phyloP scores from a whole-genome alignment of 805 yeast genomes.

The Candida schatavii region DNA sequence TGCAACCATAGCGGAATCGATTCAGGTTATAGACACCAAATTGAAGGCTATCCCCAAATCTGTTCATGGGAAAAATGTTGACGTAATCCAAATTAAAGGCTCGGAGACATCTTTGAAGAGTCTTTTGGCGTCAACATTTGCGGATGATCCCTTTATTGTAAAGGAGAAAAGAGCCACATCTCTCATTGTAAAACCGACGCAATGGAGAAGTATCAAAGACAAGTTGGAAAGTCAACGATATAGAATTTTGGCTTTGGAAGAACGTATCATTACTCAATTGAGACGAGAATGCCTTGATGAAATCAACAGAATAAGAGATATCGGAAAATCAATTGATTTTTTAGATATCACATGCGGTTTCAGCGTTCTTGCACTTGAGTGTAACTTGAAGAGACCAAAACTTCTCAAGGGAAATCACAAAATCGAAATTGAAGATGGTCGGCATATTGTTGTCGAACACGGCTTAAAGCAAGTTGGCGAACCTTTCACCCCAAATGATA shows the following conservation, averaged over 20 bases:
- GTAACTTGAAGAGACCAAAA: conserved; percentile 61
- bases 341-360: conserved; percentile 75
- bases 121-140: conserved; percentile 14
- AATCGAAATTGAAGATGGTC: conserved; percentile 58
- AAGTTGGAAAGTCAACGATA: conserved; percentile 43
- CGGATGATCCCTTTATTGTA: conserved; percentile 25
- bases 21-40: conserved; percentile 26
- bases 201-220: conserved; percentile 56
- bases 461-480: conserved; percentile 51
- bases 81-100: not conserved
- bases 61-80: conserved; percentile 27
- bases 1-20: conserved; percentile 15
- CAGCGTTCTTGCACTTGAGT: conserved; percentile 68
- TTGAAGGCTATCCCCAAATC: conserved; percentile 25
- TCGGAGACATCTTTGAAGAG: conserved; percentile 28
- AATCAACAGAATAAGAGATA: conserved; percentile 46
- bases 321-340: conserved; percentile 54
- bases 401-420: conserved; percentile 48
- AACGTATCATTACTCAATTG: conserved; percentile 46
- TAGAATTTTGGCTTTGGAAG: conserved; percentile 55
- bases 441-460: conserved; percentile 86
- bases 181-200: conserved; percentile 43
- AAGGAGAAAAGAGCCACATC: conserved; percentile 39
- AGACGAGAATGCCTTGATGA: conserved; percentile 43
- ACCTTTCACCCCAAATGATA: conserved; percentile 45